Conservation (phyloP, 148 eudicot species). For the Spergularia bocconei region DNA sequence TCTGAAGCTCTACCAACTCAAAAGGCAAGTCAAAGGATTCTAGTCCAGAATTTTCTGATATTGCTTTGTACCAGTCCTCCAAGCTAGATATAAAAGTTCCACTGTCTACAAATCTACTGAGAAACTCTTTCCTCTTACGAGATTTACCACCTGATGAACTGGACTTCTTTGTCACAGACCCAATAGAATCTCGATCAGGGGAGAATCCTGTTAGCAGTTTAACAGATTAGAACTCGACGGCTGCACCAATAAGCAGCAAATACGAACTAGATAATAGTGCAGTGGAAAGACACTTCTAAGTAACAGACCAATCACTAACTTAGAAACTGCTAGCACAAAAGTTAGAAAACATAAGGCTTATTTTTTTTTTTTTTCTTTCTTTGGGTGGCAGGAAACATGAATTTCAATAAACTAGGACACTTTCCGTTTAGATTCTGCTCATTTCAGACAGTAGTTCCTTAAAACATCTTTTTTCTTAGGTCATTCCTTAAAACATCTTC, state of each 20-base stretch:
- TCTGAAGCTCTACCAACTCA: slow-evolving; percentile 84
- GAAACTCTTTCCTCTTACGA: slow-evolving; percentile 68
- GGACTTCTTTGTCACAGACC: slow-evolving; percentile 75
- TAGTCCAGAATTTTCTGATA: slow-evolving; percentile 40
- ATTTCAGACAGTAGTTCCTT: not conserved
- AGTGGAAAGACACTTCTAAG: not conserved
- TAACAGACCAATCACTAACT: not conserved
- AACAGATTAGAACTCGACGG: not conserved
- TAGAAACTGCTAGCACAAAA: not conserved
- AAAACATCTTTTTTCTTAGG: no score
- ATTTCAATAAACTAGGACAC: not conserved
- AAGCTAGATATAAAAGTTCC: slow-evolving; percentile 48
- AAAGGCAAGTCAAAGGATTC: slow-evolving; percentile 75
- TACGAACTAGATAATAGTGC: not conserved
- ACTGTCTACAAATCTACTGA: slow-evolving; percentile 73
- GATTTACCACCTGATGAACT: slow-evolving; percentile 69
- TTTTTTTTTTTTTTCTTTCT: no score
- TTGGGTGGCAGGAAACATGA: not conserved
- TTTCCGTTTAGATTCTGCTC: not conserved
- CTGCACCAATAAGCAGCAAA: not conserved
- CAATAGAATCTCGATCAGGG: slow-evolving; percentile 72
- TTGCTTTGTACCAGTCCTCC: slow-evolving; percentile 66
- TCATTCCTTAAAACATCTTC: not conserved
- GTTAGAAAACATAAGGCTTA: not conserved
- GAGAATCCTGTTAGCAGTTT: slow-evolving; percentile 56